Evolutionary conservation across 2,329 filamentous ascomycete species (phyloP), one percentile per base, ranked within the genome.

Genomic region (Thyridium curvatum): DNA sequence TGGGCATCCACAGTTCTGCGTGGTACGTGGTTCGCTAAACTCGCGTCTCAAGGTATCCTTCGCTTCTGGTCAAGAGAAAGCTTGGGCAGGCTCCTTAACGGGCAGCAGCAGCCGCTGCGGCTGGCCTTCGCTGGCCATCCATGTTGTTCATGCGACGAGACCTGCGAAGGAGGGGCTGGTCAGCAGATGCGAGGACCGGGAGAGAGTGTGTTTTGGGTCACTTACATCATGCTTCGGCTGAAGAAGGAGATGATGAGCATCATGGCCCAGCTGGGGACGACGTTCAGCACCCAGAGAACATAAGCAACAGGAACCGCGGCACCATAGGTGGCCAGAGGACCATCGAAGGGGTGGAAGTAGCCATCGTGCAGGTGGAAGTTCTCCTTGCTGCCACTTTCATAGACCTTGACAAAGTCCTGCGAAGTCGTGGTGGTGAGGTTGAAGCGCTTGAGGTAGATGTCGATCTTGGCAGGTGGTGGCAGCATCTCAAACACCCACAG

Each of bases 141-240:
- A 35, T 34, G 37, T 41, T 40, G 26, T 41, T 43, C 46, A 54
- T 51, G 35, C 53, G 55, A 39, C 56, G 57, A 50, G 54, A 55
- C 65, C 66, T 71, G 18, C 34, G 9, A n/a, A 12, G 7, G 21
- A 6, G 21, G n/a, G 21, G 30, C 18, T 30, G 35, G 17, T 33
- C 41, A 37, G 21, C 10, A 26, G 6, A 26, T 26, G 21, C 6
- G 21, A 26, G 21, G 21, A 29, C 47, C 46, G 52, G 38, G 32
- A 32, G 8, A 18, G 30, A 17, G 40, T 32, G 53, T 35, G 46
- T 40, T 42, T 32, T 12, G 45, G 18, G 36, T n/a, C 39, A 71
- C 83, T 74, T 67, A 88, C 86, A 90, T 88, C 61, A 90, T 74
- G 41, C 69, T 75, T 56, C 85, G 74, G 71, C 80, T 87, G 46